Conservation (phyloP, 106 monocot species). For the Phalaenopsis equestris region DNA sequence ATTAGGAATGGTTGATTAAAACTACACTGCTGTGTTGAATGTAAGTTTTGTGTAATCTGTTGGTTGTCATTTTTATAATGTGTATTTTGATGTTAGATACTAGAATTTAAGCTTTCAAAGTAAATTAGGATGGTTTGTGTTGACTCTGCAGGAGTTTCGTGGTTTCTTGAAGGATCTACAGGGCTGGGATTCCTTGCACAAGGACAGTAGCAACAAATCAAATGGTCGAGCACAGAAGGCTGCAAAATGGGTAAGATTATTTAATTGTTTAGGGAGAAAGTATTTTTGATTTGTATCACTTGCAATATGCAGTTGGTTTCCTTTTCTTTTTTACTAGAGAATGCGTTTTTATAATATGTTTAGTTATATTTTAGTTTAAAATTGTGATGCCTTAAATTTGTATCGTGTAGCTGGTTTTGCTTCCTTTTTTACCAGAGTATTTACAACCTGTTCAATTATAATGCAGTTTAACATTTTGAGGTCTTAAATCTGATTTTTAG, state of each 20-base stretch:
- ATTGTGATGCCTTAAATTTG: too few species aligned
- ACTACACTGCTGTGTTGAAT: neutral
- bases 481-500: neutral
- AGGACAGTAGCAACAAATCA: slow-evolving; percentile 16
- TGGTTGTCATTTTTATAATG: neutral
- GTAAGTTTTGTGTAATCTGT: neutral
- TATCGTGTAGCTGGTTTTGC: too few species aligned
- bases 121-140: neutral
- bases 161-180: slow-evolving; percentile 29
- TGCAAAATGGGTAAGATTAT: slow-evolving; percentile 3
- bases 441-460: neutral
- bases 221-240: slow-evolving; percentile 6
- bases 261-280: neutral
- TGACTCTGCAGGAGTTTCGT: slow-evolving; percentile 28
- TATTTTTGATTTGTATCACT: too few species aligned
- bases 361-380: too few species aligned
- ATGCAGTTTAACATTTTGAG: neutral
- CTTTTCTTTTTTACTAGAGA: neutral
- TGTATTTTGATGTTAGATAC: neutral
- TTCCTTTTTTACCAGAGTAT: too few species aligned
- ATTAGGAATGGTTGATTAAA: neutral
- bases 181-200: slow-evolving; percentile 20
- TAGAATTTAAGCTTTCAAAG: neutral
- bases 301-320: neutral
- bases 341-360: too few species aligned